Conservation (phyloP, 2,329 filamentous ascomycete species). For the Diaporthe ilicicola region DNA sequence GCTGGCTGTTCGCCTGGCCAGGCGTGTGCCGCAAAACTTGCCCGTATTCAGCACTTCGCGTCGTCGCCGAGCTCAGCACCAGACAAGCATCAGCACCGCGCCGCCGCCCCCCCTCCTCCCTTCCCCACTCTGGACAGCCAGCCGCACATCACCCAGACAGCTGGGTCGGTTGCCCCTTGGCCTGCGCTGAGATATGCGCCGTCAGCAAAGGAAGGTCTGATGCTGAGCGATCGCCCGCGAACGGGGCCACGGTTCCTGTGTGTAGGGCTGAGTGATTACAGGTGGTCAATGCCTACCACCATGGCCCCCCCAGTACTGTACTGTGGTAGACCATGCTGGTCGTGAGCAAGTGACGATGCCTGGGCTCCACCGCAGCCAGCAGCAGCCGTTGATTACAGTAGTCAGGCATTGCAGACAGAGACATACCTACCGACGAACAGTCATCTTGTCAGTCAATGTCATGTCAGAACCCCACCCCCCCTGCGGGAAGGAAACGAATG, state of each 20-base stretch:
- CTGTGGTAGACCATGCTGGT: too few relatives aligned
- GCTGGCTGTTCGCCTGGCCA: too few relatives aligned
- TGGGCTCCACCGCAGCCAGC: conserved; percentile 15
- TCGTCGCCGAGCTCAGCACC: neutral
- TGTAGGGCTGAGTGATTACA: conserved; percentile 31
- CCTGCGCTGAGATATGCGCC: conserved; percentile 17
- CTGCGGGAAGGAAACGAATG: neutral
- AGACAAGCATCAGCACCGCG: neutral
- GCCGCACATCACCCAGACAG: neutral
- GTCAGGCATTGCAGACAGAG: neutral
- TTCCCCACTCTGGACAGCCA: too few relatives aligned
- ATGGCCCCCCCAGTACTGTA: neutral
- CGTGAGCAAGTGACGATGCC: neutral
- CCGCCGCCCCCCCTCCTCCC: too few relatives aligned
- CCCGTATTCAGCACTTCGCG: too few relatives aligned
- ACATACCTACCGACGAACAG: too few relatives aligned
- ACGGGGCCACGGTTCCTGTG: conserved; percentile 19
- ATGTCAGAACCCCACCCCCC: conserved; percentile 21
- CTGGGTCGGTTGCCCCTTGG: neutral
- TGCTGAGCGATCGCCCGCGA: conserved; percentile 24
- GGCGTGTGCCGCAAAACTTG: too few relatives aligned
- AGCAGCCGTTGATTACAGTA: neutral
- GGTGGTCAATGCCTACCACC: too few relatives aligned
- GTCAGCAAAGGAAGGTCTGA: conserved; percentile 16
- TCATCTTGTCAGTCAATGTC: neutral